These are phyloP conservation scores for Stachybotrys echinatus DNA, from an alignment of 2,329 filamentous ascomycete species.

Conservation along the genomic window DNA sequence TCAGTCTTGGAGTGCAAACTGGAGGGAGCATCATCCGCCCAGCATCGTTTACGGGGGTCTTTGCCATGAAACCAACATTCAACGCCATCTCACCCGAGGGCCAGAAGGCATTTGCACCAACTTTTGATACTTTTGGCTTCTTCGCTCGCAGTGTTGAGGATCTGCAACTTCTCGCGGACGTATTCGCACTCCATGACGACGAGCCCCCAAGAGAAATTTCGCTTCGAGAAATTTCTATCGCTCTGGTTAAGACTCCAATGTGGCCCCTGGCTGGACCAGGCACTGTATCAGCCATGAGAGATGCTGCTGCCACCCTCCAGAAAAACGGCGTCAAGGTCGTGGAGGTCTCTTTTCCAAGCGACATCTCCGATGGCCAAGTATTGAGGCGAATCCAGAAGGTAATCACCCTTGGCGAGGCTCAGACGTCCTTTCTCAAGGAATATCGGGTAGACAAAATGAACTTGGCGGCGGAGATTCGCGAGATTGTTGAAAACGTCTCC, in stretches of 20 bases:
- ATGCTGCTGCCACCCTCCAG: slow-evolving; percentile 26
- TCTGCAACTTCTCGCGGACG: slow-evolving; percentile 45
- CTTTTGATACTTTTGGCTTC: slow-evolving; percentile 55
- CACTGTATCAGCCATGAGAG: slow-evolving; percentile 28
- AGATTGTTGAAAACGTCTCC: slow-evolving; percentile 45
- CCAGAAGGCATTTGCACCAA: slow-evolving; percentile 2
- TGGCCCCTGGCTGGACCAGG: slow-evolving; percentile 38
- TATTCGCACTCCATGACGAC: slow-evolving; percentile 49
- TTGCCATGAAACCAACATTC: slow-evolving; percentile 12
- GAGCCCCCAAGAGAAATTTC: slow-evolving; percentile 17
- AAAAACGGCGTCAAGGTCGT: slow-evolving; percentile 42
- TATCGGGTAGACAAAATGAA: slow-evolving; percentile 38
- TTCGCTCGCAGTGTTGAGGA: slow-evolving; percentile 51
- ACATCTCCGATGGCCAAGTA: slow-evolving; percentile 29
- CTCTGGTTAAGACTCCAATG: slow-evolving; percentile 42
- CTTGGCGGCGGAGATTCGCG: slow-evolving; percentile 31
- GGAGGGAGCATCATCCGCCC: slow-evolving; percentile 57
- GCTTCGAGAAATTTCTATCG: slow-evolving; percentile 42
- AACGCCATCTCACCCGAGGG: slow-evolving; percentile 10
- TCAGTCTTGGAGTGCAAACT: slow-evolving; percentile 58
- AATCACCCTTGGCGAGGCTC: slow-evolving; percentile 44
- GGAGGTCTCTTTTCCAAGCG: slow-evolving; percentile 42
- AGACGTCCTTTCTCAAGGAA: slow-evolving; percentile 45
- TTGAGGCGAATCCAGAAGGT: slow-evolving; percentile 33
- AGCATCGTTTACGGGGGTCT: slow-evolving; percentile 53